phyloP scores from a whole-genome alignment of 768 basidiomycete genomes.

The Tricholoma hemisulphureum region DNA sequence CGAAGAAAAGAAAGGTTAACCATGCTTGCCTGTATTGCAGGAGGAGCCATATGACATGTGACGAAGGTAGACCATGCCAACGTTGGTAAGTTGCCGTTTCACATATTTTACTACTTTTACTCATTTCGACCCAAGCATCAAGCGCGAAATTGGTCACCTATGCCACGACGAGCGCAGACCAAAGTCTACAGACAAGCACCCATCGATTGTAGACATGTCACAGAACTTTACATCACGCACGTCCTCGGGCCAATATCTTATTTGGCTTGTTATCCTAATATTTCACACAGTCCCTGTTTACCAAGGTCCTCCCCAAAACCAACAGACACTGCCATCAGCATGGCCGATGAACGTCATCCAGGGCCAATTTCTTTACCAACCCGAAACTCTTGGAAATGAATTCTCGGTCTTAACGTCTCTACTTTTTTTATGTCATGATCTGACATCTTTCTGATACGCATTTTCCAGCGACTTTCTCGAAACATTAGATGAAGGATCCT shows the following conservation, averaged over 20 bases:
- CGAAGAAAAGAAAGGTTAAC: slow-evolving; percentile 82
- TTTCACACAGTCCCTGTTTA: slow-evolving; percentile 35
- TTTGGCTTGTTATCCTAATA: neutral
- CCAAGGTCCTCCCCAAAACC: slow-evolving; percentile 28
- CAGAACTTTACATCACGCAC: slow-evolving; percentile 47
- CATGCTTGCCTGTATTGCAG: slow-evolving; percentile 94
- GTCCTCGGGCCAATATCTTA: slow-evolving; percentile 8
- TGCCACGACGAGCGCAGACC: slow-evolving; percentile 84
- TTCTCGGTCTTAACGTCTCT: slow-evolving; percentile 73
- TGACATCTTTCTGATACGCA: slow-evolving; percentile 7
- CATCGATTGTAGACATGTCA: slow-evolving; percentile 32
- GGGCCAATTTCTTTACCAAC: slow-evolving; percentile 62
- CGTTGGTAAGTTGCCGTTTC: slow-evolving; percentile 66
- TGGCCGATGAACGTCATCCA: slow-evolving; percentile 57
- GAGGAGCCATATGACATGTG: slow-evolving; percentile 90
- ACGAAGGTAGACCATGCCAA: slow-evolving; percentile 87
- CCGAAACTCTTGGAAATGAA: slow-evolving; percentile 76
- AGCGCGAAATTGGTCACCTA: slow-evolving; percentile 93
- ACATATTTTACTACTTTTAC: too few species aligned
- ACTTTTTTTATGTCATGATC: slow-evolving; percentile 25
- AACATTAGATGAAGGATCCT: slow-evolving; percentile 80
- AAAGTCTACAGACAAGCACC: slow-evolving; percentile 46
- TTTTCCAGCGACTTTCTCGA: slow-evolving; percentile 79
- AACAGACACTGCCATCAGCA: slow-evolving; percentile 34
- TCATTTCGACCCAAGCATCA: slow-evolving; percentile 58